A percentile compares a stretch with the other conserved stretches of the same genome.
These are phyloP conservation scores for Jacaranda copaia DNA, from an alignment of 257 asterid genomes.

Conservation along the genomic window DNA sequence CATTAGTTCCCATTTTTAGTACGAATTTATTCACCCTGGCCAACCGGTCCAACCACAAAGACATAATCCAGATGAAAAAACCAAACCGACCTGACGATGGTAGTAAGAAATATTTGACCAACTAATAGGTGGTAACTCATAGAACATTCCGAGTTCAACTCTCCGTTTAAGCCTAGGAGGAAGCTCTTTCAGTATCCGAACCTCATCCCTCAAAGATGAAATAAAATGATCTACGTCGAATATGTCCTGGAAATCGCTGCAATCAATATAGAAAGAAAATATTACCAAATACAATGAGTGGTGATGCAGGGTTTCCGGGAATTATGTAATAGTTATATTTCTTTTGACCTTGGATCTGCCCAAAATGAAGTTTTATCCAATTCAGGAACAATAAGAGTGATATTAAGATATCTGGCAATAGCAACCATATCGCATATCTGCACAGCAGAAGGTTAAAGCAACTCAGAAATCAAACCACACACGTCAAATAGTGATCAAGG, in stretches of 20 bases:
- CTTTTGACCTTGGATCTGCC: conserved; percentile 71
- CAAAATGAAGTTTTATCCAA: conserved; percentile 80
- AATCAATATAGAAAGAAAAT: not conserved
- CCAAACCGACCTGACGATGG: conserved; percentile 56
- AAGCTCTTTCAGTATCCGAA: conserved; percentile 66
- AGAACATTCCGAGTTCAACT: conserved; percentile 54
- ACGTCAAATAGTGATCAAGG: not conserved
- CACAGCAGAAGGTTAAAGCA: conserved; percentile 17
- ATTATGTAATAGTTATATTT: not conserved
- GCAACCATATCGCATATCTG: conserved; percentile 88
- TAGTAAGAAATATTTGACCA: conserved; percentile 80
- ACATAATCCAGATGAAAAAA: no score
- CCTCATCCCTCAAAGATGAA: conserved; percentile 71
- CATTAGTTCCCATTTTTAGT: not conserved
- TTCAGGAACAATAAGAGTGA: conserved; percentile 74
- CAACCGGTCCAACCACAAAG: no score
- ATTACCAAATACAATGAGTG: not conserved
- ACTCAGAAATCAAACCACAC: not conserved
- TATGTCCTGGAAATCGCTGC: conserved; percentile 79
- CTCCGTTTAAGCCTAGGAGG: conserved; percentile 66
- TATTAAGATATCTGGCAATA: conserved; percentile 64
- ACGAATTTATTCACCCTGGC: no score
- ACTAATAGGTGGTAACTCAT: conserved; percentile 72
- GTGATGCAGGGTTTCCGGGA: not conserved
- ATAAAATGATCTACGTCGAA: conserved; percentile 72